Base-by-base conservation (phyloP, 257 asterid species). In the Ophiorrhiza pumila region DNA sequence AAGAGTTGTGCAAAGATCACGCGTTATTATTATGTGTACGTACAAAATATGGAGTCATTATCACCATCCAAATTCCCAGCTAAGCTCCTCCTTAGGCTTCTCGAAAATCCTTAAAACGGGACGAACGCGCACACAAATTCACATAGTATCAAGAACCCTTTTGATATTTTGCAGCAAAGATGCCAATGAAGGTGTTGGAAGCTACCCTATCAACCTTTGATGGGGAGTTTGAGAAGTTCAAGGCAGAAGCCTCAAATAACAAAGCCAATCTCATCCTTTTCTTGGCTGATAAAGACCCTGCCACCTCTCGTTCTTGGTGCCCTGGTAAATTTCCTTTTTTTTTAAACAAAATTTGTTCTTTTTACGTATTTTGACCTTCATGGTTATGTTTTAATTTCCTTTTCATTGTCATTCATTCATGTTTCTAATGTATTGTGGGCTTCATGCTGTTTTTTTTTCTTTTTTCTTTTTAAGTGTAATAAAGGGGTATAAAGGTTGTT, bases 271-370 rank as follows among this genome's bases (percentile, higher is more conserved):
- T 90, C 72, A 88, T 94, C 77, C 93, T 91, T 58, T 94, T 94
- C 93, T 75, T 91, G 86, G 99, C 97, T 62, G 99, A 94, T 74
- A 79, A 65, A 12, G 99, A 90, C 1, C 93, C 97, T 43, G 83
- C 96, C 77, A 94, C 97, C 80, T 81, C 85, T 71, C 96, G 81
- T 42, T 91, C 97, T 49, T 94, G 99, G 97, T 94, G 99, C 86
- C 97, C 97, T 65, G 99, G 98, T 91, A 86, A 58, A 12, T 63
- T 1, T 42, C 29, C 57, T 25, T 27, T 31, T 18, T 41, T 57
- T 32, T 8, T 32, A 12, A 4, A 25, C 9, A 56, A 0, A 56
- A 23, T 34, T 17, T 62, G 15, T 61, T 34, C 46, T 2, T 23
- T 45, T 0, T 23, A 23, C 34, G 4, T 8, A n/a, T 58, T 29